Evolutionary conservation across 1,139 yeast species (phyloP).

Genomic region (Pichia sp.): DNA sequence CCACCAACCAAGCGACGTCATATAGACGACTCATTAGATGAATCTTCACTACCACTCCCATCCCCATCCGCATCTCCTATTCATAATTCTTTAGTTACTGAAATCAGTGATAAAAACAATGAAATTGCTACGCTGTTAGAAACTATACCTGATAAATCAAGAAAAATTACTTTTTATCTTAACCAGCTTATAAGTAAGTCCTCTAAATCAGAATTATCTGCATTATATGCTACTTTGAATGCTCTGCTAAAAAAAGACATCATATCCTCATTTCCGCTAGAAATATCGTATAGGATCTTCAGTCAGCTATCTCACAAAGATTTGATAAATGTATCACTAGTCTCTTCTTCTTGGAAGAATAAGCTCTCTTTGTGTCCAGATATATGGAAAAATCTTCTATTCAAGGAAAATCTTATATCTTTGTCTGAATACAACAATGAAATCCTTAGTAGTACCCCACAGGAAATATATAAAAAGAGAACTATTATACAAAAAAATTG

Average conservation of each 20-base stretch:
- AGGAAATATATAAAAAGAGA: constrained; percentile 61
- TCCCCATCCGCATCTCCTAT: constrained; percentile 67
- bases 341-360: constrained; percentile 63
- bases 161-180: constrained; percentile 32
- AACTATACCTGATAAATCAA: constrained; percentile 19
- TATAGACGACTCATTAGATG: constrained; percentile 1
- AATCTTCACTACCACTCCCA: constrained; percentile 42
- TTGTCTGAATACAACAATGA: constrained; percentile 31
- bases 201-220: constrained; percentile 63
- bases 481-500: constrained; percentile 64
- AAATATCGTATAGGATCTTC: constrained; percentile 66
- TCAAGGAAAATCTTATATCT: constrained; percentile 46
- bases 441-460: constrained; percentile 27
- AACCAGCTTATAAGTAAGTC: constrained; percentile 53
- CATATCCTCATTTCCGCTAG: constrained; percentile 64
- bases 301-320: constrained; percentile 59
- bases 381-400: constrained; percentile 53
- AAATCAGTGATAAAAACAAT: constrained; percentile 6
- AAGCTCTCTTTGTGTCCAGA: constrained; percentile 37
- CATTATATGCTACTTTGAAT: constrained; percentile 53
- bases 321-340: constrained; percentile 55
- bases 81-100: constrained; percentile 28
- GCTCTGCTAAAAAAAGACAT: constrained; percentile 68
- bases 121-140: neutral
- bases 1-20: constrained; percentile 1